phyloP scores from a whole-genome alignment of 495 filamentous ascomycete species.

The Penicillium fimorum region DNA sequence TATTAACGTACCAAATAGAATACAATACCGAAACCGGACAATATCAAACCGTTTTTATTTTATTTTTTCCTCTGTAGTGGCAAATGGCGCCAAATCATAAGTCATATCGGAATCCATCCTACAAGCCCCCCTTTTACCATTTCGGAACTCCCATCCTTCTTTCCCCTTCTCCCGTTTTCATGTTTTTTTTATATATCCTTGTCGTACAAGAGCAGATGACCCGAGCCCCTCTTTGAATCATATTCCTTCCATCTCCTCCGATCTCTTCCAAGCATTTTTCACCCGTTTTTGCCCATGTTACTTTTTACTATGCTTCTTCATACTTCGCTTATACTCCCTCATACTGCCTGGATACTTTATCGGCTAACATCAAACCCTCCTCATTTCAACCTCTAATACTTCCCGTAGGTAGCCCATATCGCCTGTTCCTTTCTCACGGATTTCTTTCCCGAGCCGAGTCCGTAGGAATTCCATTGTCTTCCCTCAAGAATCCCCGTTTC shows the following conservation, averaged over 20 bases:
- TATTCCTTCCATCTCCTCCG: background rate
- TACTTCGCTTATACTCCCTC: conserved; percentile 1
- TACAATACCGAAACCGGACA: conserved; percentile 13
- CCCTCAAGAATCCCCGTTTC: background rate
- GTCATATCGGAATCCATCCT: conserved; percentile 14
- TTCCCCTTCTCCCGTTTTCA: background rate
- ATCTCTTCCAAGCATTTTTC: conserved; percentile 1
- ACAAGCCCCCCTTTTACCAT: conserved; percentile 20
- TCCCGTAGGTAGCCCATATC: background rate
- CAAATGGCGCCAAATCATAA: conserved; percentile 23
- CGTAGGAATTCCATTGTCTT: background rate
- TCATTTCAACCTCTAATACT: conserved; percentile 1
- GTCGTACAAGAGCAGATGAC: conserved; percentile 4
- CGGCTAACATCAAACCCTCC: background rate
- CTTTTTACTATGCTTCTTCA: conserved; percentile 3
- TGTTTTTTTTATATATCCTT: background rate
- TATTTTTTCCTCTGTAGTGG: conserved; percentile 21
- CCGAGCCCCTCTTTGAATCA: conserved; percentile 2
- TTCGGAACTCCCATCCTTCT: background rate
- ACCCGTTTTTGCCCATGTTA: conserved; percentile 6
- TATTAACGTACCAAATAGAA: background rate
- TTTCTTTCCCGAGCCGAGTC: conserved; percentile 1
- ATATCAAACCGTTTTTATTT: conserved; percentile 13
- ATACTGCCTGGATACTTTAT: background rate
- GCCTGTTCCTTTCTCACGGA: background rate